Evolutionary conservation across 768 basidiomycete genomes (phyloP).

Genomic region (Boletus rubropictus): DNA sequence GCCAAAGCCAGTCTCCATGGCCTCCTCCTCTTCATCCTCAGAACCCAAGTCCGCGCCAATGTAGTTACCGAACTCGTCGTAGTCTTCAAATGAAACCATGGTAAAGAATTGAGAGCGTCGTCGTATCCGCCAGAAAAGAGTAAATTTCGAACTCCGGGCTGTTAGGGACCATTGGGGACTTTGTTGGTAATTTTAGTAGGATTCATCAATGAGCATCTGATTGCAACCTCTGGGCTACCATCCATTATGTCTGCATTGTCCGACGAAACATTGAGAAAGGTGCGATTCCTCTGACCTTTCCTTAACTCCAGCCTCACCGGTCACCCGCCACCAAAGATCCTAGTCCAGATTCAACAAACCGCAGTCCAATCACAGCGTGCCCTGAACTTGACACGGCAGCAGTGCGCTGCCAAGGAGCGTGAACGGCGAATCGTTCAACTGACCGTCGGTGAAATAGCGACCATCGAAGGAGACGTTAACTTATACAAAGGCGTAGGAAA

Average conservation of each 20-base stretch:
- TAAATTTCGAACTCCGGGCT: slow-evolving; percentile 33
- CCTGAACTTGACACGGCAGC: slow-evolving; percentile 67
- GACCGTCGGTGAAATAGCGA: slow-evolving; percentile 76
- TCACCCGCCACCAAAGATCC: slow-evolving; percentile 51
- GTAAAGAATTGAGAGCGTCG: slow-evolving; percentile 1
- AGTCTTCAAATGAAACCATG: slow-evolving; percentile 68
- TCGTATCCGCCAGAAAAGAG: slow-evolving; percentile 18
- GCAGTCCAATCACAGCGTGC: slow-evolving; percentile 81
- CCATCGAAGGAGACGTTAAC: slow-evolving; percentile 66
- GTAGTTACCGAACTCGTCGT: slow-evolving; percentile 96
- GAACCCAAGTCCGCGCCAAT: slow-evolving; percentile 93
- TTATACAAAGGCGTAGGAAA: slow-evolving; percentile 95
- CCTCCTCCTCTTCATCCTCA: slow-evolving; percentile 56
- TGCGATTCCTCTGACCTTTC: slow-evolving; percentile 22
- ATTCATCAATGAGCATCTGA: slow-evolving; percentile 11
- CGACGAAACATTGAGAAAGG: slow-evolving; percentile 82
- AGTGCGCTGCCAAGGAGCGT: slow-evolving; percentile 74
- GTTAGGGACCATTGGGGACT: not conserved
- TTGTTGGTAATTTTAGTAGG: not conserved
- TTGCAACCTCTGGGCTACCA: slow-evolving; percentile 1
- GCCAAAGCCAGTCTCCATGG: slow-evolving; percentile 47
- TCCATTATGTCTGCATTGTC: slow-evolving; percentile 50
- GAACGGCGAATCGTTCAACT: slow-evolving; percentile 87
- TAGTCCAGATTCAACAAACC: slow-evolving; percentile 89
- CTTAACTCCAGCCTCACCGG: slow-evolving; percentile 15